A percentile compares a stretch with the other conserved stretches of the same genome.
Conservation (phyloP, 2,329 filamentous ascomycete genomes). For the Fusarium xylarioides region DNA sequence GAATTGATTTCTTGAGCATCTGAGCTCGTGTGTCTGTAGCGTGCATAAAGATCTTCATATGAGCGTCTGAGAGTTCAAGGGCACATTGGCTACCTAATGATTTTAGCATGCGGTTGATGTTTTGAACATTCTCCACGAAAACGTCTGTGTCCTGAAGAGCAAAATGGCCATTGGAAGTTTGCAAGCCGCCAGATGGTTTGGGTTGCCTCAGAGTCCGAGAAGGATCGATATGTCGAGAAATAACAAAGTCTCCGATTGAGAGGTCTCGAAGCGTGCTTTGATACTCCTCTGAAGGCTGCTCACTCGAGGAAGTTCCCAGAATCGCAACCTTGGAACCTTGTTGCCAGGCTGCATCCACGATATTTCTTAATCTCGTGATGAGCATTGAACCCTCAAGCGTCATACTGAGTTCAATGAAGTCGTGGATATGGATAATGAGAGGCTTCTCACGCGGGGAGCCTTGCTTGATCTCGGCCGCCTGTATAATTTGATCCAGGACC, state of each 20-base stretch:
- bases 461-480: slow-evolving; percentile 53
- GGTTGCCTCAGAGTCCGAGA: slow-evolving; percentile 40
- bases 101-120: slow-evolving; percentile 58
- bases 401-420: slow-evolving; percentile 80
- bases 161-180: slow-evolving; percentile 33
- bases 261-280: slow-evolving; percentile 51
- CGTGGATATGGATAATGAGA: slow-evolving; percentile 80
- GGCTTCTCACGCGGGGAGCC: slow-evolving; percentile 50
- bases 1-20: slow-evolving; percentile 48
- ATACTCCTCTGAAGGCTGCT: slow-evolving; percentile 58
- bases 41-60: slow-evolving; percentile 42
- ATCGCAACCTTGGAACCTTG: slow-evolving; percentile 78
- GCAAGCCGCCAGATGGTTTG: slow-evolving; percentile 37
- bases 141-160: slow-evolving; percentile 50
- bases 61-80: slow-evolving; percentile 39
- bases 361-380: slow-evolving; percentile 72
- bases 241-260: slow-evolving; percentile 53
- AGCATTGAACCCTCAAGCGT: slow-evolving; percentile 75
- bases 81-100: slow-evolving; percentile 44
- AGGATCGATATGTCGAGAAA: slow-evolving; percentile 47
- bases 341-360: slow-evolving; percentile 76
- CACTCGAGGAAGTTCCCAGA: slow-evolving; percentile 77
- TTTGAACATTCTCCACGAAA: slow-evolving; percentile 57
- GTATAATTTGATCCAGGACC: slow-evolving; percentile 65
- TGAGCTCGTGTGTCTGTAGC: slow-evolving; percentile 40